A percentile compares a stretch with the other conserved stretches of the same genome.
Evolutionary conservation across 2,329 filamentous ascomycete genomes (phyloP).

Genomic region (Didymella arachidicola): DNA sequence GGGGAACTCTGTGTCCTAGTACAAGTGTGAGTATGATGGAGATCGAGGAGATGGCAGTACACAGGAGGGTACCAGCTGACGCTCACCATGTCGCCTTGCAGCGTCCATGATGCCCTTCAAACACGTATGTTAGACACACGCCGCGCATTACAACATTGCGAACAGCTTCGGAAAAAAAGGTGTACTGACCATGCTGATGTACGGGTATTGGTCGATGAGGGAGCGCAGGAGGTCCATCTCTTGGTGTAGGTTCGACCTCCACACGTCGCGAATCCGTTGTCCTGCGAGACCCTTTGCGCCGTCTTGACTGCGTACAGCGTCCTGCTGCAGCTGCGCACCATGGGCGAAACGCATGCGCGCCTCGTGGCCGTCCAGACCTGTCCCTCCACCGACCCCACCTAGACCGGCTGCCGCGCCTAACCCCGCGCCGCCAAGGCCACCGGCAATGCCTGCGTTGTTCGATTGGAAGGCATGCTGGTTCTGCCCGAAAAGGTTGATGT

Average conservation of each 20-base stretch:
- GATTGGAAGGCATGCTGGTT: constrained; percentile 53
- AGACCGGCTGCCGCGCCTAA: constrained; percentile 63
- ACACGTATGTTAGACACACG: constrained; percentile 21
- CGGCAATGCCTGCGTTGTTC: constrained; percentile 61
- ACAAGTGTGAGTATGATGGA: constrained; percentile 25
- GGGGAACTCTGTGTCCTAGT: constrained; percentile 95
- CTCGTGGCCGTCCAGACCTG: constrained; percentile 84
- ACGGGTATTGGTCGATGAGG: constrained; percentile 88
- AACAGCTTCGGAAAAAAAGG: constrained; percentile 18
- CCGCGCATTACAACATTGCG: neutral
- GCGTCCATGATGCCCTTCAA: constrained; percentile 21
- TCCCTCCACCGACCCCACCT: constrained; percentile 60
- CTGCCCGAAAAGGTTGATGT: constrained; percentile 64
- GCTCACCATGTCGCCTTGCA: constrained; percentile 7
- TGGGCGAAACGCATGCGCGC: constrained; percentile 88
- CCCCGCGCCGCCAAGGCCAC: constrained; percentile 65
- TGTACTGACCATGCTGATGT: constrained; percentile 89
- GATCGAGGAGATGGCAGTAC: neutral
- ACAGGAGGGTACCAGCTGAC: constrained; percentile 20
- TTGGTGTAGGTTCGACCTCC: constrained; percentile 88
- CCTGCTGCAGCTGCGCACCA: constrained; percentile 65
- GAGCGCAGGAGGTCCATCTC: constrained; percentile 87
- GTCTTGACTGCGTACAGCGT: constrained; percentile 61
- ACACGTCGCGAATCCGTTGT: constrained; percentile 91
- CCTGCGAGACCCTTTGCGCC: constrained; percentile 65